These are phyloP conservation scores for Thelonectria olida DNA, from an alignment of 2,329 filamentous ascomycete genomes.

Conservation along the genomic window DNA sequence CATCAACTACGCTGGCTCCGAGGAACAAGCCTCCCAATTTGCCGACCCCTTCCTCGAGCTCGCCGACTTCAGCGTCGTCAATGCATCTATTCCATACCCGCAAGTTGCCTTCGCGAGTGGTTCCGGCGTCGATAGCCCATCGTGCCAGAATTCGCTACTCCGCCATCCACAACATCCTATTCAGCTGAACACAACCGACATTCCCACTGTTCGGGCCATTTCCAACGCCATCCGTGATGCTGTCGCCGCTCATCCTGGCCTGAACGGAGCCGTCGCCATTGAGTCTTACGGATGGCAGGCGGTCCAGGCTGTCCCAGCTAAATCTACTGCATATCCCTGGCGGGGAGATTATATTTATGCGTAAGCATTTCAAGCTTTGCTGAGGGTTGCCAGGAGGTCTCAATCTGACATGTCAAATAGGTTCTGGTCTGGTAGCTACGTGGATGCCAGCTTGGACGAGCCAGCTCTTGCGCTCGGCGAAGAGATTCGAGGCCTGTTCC, in stretches of 20 bases:
- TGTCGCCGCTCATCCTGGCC: background rate
- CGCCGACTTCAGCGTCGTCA: background rate
- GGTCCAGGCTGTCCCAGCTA: background rate
- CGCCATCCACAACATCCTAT: background rate
- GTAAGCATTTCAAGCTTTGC: background rate
- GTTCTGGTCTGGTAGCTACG: background rate
- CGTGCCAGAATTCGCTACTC: background rate
- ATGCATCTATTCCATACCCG: background rate
- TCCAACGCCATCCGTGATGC: background rate
- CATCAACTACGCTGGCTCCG: background rate
- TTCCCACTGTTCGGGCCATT: background rate
- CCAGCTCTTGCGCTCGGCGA: background rate
- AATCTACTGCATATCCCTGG: background rate
- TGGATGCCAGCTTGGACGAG: background rate
- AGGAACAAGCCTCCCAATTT: background rate
- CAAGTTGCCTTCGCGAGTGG: background rate
- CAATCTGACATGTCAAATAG: background rate
- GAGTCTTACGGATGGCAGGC: background rate
- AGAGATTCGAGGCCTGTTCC: background rate
- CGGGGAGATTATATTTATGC: background rate
- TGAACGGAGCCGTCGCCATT: background rate
- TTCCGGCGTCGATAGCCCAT: background rate
- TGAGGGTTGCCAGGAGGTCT: background rate
- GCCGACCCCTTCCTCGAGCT: background rate
- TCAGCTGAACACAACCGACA: background rate